Conservation (phyloP, 345 rosid species). For the Eucalyptus curtisii region DNA sequence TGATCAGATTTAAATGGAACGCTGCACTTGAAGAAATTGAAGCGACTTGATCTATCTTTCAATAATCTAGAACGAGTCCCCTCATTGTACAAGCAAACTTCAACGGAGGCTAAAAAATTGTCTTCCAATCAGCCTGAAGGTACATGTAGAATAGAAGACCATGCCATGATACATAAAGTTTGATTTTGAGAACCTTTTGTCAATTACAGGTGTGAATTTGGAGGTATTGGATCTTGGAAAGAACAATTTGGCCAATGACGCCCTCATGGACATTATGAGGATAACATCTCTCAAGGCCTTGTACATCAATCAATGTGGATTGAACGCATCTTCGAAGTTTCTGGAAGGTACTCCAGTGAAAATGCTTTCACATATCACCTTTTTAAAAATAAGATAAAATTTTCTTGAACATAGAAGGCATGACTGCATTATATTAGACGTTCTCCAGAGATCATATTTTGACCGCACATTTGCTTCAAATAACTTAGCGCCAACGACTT, state of each 20-base stretch:
- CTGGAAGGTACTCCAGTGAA: neutral
- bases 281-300: neutral
- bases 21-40: neutral
- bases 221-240: neutral
- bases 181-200: neutral
- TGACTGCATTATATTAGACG: neutral
- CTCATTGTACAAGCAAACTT: neutral
- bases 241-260: neutral
- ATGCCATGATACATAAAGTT: neutral
- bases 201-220: neutral
- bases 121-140: neutral
- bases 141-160: neutral
- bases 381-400: neutral
- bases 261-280: neutral
- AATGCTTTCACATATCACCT: neutral
- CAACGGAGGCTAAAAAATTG: rapidly evolving
- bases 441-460: neutral
- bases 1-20: neutral
- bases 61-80: neutral
- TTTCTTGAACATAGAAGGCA: neutral
- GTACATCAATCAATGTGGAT: neutral
- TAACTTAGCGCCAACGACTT: neutral
- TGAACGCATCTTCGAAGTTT: neutral
- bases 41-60: neutral
- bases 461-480: neutral